Base-by-base conservation (phyloP, 2,329 filamentous ascomycete species). In the Orbilia javanica region DNA sequence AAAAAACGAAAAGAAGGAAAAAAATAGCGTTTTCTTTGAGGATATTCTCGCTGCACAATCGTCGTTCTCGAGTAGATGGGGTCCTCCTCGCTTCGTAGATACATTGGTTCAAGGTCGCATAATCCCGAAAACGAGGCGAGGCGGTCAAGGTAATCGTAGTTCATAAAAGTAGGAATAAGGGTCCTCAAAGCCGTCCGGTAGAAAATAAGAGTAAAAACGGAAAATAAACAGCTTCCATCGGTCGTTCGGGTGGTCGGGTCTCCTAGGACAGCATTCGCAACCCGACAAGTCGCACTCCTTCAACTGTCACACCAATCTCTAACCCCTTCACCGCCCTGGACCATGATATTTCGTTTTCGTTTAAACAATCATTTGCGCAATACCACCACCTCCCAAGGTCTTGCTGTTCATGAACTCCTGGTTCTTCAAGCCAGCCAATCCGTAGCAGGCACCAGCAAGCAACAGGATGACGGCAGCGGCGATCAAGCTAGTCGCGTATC, bases 341-440 rank as follows among this genome's bases (percentile, higher is more conserved):
- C 29, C 44, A 25, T 64, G 3, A 10, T 31, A 11, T 44, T 36
- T 29, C 25, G 11, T 63, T 44, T 36, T 29, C 25, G 11, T 63
- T 72, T 87, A 97, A 83, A 98, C 94, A 85, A 98, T 97, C 95
- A 98, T 97, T 87, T 97, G 94, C 79, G 94, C 96, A 81, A 97
- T 92, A 65, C 95, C 95, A 81, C 93, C 91, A 66, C 96, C 96
- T 81, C 96, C 96, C 66, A 99, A 88, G 15, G 95, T 98, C 89
- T 98, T 98, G 88, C 94, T 97, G 79, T 92, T 92, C 80, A 94
- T 90, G 85, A 96, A 96, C 39, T 89, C 91, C 86, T 96, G 93
- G 77, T 92, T 91, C 87, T 93, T 95, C 84, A 95, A 79, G 46
- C 88, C 93, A 13, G 93, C 93, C 63, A 93, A 85, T 27, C 89